Base-by-base conservation (phyloP, 2,329 filamentous ascomycete genomes). In the Penicillium sp. region DNA sequence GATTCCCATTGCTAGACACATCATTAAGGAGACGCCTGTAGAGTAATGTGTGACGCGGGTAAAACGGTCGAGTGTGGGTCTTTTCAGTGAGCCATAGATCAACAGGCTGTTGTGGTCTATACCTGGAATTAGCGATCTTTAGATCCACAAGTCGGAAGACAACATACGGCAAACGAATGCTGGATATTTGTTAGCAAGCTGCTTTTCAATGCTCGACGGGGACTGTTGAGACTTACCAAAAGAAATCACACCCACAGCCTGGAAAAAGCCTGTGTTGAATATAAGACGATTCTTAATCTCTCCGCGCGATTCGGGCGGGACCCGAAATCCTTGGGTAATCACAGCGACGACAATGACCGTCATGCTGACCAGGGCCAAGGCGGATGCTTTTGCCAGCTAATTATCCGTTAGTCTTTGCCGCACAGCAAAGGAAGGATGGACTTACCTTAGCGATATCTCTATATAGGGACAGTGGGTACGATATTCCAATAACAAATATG, bases 171-270 rank as follows among this genome's bases (percentile, higher is more conserved):
- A 87, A 52, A 87, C 83, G 61, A 87, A 86, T 28, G 83, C 81
- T 80, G 54, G 19, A 41, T 34, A 44, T 28, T 28, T 25, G 55
- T 75, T 66, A 77, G 72, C 53, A 50, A 38, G 14, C 11, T 18
- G 14, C 11, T 18, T 37, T 39, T 39, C 40, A 37, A 25, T 8
- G 11, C 44, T 33, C 3, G 18, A 6, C 25, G 37, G 30, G 31
- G 34, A 62, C 12, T 13, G 30, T 8, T 10, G 10, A 34, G 16
- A 52, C 80, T 39, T 77, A 93, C 88, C 91, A 69, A 99, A 99
- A 4, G 93, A 97, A 61, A 99, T 99, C 14, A 99, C 92, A 28
- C 93, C 93, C 62, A 99, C 90, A 18, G 93, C 92, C 70, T 97
- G 91, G 64, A 97, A 95, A 50, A 99, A 84, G 40, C 92, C 93